Conservation (phyloP, 331 rosid species). For the Ulmus americana region DNA sequence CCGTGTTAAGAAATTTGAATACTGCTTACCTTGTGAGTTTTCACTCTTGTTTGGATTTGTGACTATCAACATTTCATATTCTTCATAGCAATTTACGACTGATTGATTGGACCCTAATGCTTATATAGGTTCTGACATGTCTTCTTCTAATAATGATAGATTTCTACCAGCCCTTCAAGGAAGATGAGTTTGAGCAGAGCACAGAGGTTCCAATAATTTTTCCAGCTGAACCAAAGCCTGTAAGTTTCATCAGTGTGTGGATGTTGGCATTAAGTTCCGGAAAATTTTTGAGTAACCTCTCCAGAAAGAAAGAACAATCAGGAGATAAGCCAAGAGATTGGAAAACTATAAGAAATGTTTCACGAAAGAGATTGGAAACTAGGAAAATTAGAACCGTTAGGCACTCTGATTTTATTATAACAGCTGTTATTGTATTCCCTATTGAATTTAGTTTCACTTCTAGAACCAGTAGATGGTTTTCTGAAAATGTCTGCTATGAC, state of each 20-base stretch:
- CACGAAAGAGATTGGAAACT: neutral
- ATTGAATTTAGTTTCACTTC: neutral
- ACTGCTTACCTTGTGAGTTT: conserved; percentile 88
- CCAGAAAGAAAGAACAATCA: neutral
- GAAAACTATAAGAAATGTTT: neutral
- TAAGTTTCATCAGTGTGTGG: conserved; percentile 22
- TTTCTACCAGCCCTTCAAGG: conserved; percentile 79
- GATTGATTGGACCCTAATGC: neutral
- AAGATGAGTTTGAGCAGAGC: conserved; percentile 84
- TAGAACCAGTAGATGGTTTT: neutral
- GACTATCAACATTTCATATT: neutral
- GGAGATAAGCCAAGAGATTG: neutral
- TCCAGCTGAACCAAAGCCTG: conserved; percentile 74
- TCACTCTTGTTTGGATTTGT: conserved; percentile 8
- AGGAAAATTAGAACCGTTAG: neutral
- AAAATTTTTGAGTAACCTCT: neutral
- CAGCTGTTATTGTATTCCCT: neutral
- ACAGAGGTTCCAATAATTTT: conserved; percentile 72
- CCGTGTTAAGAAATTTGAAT: conserved; percentile 81
- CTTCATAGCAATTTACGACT: neutral
- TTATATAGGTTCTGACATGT: neutral
- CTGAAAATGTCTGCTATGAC: neutral
- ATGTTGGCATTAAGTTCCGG: neutral
- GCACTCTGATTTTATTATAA: neutral
- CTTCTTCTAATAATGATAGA: conserved; percentile 32